These are phyloP conservation scores for Ogataea pignaliae DNA, from an alignment of 805 yeast genomes.

Conservation along the genomic window DNA sequence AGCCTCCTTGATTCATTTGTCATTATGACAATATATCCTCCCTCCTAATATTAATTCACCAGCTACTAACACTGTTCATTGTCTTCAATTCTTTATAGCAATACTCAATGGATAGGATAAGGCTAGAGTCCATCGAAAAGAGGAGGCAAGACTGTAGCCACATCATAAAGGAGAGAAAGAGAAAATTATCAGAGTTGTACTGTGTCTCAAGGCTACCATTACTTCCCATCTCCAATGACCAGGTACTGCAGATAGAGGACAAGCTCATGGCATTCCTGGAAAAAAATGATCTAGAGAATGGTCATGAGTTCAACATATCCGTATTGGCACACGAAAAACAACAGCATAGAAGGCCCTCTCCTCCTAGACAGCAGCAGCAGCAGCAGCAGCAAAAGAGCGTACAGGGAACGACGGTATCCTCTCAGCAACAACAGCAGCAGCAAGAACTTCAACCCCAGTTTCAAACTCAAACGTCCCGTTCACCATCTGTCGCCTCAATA, in stretches of 20 bases:
- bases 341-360: slow-evolving; percentile 24
- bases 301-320: slow-evolving; percentile 34
- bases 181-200: slow-evolving; percentile 58
- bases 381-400: slow-evolving; percentile 5
- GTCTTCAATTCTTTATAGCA: slow-evolving; percentile 1
- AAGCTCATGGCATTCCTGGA: slow-evolving; percentile 43
- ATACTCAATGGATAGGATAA: slow-evolving; percentile 36
- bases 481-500: neutral
- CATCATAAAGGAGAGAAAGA: slow-evolving; percentile 46
- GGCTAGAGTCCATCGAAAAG: slow-evolving; percentile 42
- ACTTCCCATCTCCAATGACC: slow-evolving; percentile 38
- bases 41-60: neutral
- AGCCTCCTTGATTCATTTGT: neutral
- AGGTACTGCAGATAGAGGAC: slow-evolving; percentile 34
- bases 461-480: neutral
- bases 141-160: slow-evolving; percentile 39
- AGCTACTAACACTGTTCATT: slow-evolving; percentile 2
- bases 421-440: slow-evolving; percentile 2
- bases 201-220: slow-evolving; percentile 51
- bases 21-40: neutral
- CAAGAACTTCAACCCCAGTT: neutral
- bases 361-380: slow-evolving; percentile 20
- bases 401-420: neutral
- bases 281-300: slow-evolving; percentile 48
- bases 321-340: slow-evolving; percentile 31